phyloP scores from a whole-genome alignment of 306 rosid genomes.

The Clitoria ternatea region DNA sequence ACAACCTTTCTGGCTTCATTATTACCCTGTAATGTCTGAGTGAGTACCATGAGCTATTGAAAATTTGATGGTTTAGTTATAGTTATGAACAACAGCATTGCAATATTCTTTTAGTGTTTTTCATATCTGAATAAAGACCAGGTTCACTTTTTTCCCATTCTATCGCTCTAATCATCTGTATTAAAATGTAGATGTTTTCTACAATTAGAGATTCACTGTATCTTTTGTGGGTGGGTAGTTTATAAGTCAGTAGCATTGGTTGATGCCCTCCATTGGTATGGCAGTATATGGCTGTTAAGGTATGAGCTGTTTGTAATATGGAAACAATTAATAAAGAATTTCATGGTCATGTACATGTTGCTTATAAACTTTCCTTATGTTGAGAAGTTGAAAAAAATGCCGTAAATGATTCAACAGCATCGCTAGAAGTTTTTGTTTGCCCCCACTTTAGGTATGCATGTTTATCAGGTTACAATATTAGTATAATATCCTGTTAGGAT shows the following conservation, averaged over 20 bases:
- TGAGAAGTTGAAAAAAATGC: not conserved
- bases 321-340: not conserved
- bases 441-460: not conserved
- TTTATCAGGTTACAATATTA: not conserved
- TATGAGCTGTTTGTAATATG: not conserved
- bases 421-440: not conserved
- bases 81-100: not conserved
- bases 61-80: not conserved
- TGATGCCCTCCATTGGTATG: not conserved
- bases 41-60: not conserved
- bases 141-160: not conserved
- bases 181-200: not conserved
- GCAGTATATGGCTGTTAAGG: not conserved
- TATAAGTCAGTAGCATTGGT: not conserved
- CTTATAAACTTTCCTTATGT: not conserved
- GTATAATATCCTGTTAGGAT: too few relatives aligned
- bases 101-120: not conserved
- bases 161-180: not conserved
- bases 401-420: conserved; percentile 12
- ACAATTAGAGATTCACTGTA: not conserved
- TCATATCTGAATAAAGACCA: not conserved
- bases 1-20: not conserved
- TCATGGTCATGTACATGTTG: not conserved
- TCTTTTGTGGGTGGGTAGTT: not conserved
- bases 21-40: not conserved